A percentile compares a stretch with the other conserved stretches of the same genome.
These are phyloP conservation scores for Neostapfia colusana DNA, from an alignment of 176 grass and related monocot genomes.

Conservation along the genomic window DNA sequence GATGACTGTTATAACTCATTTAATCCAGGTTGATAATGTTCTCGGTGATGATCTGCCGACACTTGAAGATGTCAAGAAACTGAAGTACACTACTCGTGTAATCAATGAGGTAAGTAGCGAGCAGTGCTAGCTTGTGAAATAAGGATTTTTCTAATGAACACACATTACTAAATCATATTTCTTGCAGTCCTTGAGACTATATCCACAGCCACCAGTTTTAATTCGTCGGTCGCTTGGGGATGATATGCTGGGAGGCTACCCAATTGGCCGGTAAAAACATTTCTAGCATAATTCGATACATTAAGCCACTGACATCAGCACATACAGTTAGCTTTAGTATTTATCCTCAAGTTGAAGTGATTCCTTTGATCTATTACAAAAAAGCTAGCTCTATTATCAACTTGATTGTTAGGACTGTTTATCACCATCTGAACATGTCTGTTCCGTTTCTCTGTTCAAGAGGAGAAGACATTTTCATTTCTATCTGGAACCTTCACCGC, in stretches of 20 bases:
- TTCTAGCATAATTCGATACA: slow-evolving; percentile 7
- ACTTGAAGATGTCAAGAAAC: slow-evolving; percentile 84
- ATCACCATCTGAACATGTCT: background rate
- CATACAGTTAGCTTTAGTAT: background rate
- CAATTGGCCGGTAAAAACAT: slow-evolving; percentile 63
- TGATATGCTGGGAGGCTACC: slow-evolving; percentile 82
- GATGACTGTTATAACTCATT: slow-evolving; percentile 33
- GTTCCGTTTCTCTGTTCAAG: slow-evolving; percentile 32
- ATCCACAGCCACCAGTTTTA: slow-evolving; percentile 91
- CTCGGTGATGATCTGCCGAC: slow-evolving; percentile 76
- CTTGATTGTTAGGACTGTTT: background rate
- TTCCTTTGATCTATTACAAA: background rate
- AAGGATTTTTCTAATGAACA: slow-evolving; percentile 1
- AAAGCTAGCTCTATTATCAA: background rate
- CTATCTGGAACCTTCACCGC: slow-evolving; percentile 88
- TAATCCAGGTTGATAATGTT: slow-evolving; percentile 75
- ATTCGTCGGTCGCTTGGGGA: slow-evolving; percentile 89
- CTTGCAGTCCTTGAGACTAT: slow-evolving; percentile 92
- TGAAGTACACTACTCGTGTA: slow-evolving; percentile 86
- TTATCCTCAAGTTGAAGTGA: background rate
- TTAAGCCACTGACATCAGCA: background rate
- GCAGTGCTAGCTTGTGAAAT: background rate
- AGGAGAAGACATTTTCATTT: slow-evolving; percentile 98
- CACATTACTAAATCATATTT: background rate
- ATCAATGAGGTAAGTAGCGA: slow-evolving; percentile 85